Evolutionary conservation across 2,329 filamentous ascomycete species (phyloP).

Genomic region (Scortechinia acanthostroma): DNA sequence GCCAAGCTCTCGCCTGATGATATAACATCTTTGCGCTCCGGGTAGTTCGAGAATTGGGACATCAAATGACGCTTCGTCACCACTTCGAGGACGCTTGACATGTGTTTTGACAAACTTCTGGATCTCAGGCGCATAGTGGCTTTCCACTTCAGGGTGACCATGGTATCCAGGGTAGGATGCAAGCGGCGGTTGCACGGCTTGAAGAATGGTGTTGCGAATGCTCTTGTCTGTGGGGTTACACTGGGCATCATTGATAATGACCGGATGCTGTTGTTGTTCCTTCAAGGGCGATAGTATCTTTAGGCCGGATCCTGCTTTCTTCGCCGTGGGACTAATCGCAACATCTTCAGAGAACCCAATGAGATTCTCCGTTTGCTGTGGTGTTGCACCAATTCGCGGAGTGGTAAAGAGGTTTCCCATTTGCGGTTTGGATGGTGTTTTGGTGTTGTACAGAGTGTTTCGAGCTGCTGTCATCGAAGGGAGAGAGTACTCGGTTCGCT

Average conservation of each 20-base stretch:
- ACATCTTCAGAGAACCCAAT: neutral
- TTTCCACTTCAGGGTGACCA: conserved; percentile 35
- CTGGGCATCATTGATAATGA: conserved; percentile 47
- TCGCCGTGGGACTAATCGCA: neutral
- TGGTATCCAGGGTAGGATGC: conserved; percentile 46
- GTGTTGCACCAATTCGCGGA: neutral
- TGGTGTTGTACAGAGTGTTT: conserved; percentile 44
- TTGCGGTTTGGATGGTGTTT: conserved; percentile 45
- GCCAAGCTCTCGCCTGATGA: conserved; percentile 53
- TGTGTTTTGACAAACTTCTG: conserved; percentile 48
- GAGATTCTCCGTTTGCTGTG: neutral
- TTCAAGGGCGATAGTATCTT: conserved; percentile 2
- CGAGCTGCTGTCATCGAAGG: conserved; percentile 34
- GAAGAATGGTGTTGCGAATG: conserved; percentile 45
- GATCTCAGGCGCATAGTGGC: conserved; percentile 44
- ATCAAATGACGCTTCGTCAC: conserved; percentile 29
- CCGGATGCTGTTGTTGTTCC: conserved; percentile 26
- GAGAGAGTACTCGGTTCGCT: conserved; percentile 57
- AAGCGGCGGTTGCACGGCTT: conserved; percentile 41
- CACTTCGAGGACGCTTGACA: conserved; percentile 26
- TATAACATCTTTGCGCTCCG: conserved; percentile 41
- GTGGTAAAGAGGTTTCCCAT: conserved; percentile 4
- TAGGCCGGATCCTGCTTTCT: neutral
- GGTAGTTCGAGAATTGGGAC: conserved; percentile 45
- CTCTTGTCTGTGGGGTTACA: conserved; percentile 54